Evolutionary conservation across 129 eudicot species (phyloP).

Genomic region (Helianthus annuus): DNA sequence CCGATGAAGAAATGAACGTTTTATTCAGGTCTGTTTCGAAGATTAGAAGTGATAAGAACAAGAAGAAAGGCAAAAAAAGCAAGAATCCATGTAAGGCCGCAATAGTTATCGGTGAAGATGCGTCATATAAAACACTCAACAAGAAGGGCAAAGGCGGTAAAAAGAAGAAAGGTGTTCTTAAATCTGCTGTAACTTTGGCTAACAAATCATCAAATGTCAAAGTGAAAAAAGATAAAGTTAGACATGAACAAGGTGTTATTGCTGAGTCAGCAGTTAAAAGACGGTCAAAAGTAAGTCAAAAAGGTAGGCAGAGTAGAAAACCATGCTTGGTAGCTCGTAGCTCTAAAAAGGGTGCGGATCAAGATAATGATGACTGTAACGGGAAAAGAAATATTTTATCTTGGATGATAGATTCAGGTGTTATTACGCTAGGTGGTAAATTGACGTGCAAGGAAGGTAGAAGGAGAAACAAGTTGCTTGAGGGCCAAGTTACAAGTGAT

Average conservation of each 20-base stretch:
- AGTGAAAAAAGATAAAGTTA: conserved; percentile 23
- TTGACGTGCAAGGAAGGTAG: conserved; percentile 50
- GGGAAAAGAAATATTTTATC: conserved; percentile 68
- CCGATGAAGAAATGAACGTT: conserved; percentile 57
- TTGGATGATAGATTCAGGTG: conserved; percentile 86
- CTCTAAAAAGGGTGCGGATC: conserved; percentile 46
- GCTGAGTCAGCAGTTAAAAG: conserved; percentile 15
- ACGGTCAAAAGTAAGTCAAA: conserved; percentile 36
- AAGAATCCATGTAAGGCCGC: conserved; percentile 24
- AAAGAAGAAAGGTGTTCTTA: conserved; percentile 23
- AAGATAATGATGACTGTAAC: conserved; percentile 42
- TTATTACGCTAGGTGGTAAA: conserved; percentile 48
- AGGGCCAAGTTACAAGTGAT: conserved; percentile 66
- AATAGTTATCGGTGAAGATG: conserved; percentile 20
- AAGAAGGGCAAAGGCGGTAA: conserved; percentile 26
- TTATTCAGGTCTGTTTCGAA: conserved; percentile 49
- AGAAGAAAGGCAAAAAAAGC: conserved; percentile 21
- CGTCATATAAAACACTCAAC: conserved; percentile 23
- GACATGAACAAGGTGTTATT: conserved; percentile 3
- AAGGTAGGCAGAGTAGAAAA: conserved; percentile 39
- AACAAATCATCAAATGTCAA: conserved; percentile 7
- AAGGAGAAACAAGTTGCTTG: conserved; percentile 35
- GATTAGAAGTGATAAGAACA: conserved; percentile 36
- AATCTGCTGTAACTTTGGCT: conserved; percentile 11
- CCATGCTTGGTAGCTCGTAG: conserved; percentile 67